Evolutionary conservation across 129 eudicot genomes (phyloP).

Genomic region (Glebionis coronaria): DNA sequence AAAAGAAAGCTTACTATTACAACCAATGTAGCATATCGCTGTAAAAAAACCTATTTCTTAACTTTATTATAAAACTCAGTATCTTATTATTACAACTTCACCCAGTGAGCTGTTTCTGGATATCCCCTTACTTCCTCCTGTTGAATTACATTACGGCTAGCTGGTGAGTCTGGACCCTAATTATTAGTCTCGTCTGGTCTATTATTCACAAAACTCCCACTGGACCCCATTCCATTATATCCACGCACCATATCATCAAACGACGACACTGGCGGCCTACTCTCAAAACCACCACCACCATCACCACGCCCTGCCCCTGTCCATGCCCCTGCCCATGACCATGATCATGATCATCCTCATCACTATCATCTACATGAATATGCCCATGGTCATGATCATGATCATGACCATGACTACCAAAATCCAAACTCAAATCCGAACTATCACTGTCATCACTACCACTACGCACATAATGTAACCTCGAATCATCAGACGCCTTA

Average conservation of each 20-base stretch:
- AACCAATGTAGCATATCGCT: no score
- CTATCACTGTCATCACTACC: slow-evolving; percentile 41
- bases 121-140: slow-evolving; percentile 44
- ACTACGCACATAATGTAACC: slow-evolving; percentile 25
- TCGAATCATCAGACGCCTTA: slow-evolving; percentile 28
- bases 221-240: slow-evolving; percentile 11
- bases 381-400: not conserved
- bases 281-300: slow-evolving; percentile 22
- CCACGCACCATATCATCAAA: slow-evolving; percentile 5
- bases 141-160: slow-evolving; percentile 59
- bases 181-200: not conserved
- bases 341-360: not conserved
- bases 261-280: not conserved
- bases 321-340: no score
- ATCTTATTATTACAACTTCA: no score
- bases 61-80: no score
- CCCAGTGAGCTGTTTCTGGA: slow-evolving; percentile 31
- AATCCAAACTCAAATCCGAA: slow-evolving; percentile 30
- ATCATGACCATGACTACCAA: slow-evolving; percentile 8
- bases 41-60: no score
- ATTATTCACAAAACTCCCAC: slow-evolving; percentile 23
- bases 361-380: slow-evolving; percentile 10
- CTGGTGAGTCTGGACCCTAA: slow-evolving; percentile 45
- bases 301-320: slow-evolving; percentile 22
- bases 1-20: no score